Percentiles rank a stretch among this genome's conserved stretches.
These are phyloP conservation scores for Handroanthus guayacan DNA, from an alignment of 257 asterid genomes.

Conservation along the genomic window DNA sequence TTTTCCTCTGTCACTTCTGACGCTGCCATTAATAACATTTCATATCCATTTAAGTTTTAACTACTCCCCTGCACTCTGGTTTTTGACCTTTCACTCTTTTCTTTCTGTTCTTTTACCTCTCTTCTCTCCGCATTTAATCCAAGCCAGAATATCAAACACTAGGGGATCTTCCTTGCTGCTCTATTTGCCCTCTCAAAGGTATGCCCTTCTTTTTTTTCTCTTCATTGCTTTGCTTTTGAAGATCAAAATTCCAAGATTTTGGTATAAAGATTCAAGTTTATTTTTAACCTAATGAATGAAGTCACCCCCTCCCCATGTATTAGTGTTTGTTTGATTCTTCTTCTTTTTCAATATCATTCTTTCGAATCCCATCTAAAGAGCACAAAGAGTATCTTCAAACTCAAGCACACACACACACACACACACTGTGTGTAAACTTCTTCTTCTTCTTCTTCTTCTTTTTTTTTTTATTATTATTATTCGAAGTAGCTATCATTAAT, in stretches of 20 bases:
- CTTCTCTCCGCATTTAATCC: conserved; percentile 16
- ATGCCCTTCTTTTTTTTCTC: neutral
- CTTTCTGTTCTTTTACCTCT: neutral
- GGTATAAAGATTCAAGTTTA: conserved; percentile 39
- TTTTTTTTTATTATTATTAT: neutral
- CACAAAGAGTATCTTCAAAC: neutral
- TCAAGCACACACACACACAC: conserved; percentile 26
- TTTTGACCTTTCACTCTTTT: conserved; percentile 34
- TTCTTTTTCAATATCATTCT: neutral
- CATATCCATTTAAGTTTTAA: conserved; percentile 22
- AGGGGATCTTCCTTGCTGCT: conserved; percentile 12
- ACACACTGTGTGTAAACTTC: conserved; percentile 22
- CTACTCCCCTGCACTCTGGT: neutral
- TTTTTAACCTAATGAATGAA: neutral
- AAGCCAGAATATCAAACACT: neutral
- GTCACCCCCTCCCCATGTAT: conserved; percentile 9
- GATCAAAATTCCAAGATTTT: conserved; percentile 15
- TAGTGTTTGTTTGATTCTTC: neutral
- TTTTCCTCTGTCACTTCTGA: conserved; percentile 32
- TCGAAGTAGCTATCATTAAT: neutral
- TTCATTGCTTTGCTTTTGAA: conserved; percentile 8
- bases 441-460: neutral
- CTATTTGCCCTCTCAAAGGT: conserved; percentile 26
- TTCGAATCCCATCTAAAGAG: neutral
- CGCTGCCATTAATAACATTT: conserved; percentile 29